Percentiles rank a stretch among this genome's conserved stretches.
Evolutionary conservation across 768 basidiomycete species (phyloP).

Genomic region (Rhizopogon vulgaris): DNA sequence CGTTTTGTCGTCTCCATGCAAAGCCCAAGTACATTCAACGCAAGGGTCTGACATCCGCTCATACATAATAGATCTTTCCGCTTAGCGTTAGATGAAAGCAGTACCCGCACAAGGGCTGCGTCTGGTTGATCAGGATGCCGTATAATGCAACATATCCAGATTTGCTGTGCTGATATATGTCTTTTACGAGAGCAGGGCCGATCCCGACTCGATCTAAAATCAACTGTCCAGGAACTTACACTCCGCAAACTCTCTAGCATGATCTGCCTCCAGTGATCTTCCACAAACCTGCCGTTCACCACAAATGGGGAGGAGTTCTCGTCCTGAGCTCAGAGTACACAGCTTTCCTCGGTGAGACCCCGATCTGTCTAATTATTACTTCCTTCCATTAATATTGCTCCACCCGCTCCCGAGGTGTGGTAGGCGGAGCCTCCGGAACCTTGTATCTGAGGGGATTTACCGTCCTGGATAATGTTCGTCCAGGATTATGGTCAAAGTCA

Average conservation of each 20-base stretch:
- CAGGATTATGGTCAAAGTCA: neutral
- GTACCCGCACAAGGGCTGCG: conserved; percentile 17
- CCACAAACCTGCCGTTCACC: conserved; percentile 3
- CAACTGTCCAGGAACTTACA: conserved; percentile 27
- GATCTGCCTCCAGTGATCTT: conserved; percentile 5
- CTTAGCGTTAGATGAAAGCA: conserved; percentile 30
- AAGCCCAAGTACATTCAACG: neutral
- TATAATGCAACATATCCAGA: conserved; percentile 29
- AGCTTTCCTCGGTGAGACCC: conserved; percentile 16
- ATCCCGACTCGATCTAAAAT: conserved; percentile 31
- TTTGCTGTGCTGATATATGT: conserved; percentile 28
- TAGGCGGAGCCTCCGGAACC: conserved; percentile 12
- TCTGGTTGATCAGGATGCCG: conserved; percentile 26
- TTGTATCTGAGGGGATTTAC: conserved; percentile 14
- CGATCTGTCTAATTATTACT: conserved; percentile 15
- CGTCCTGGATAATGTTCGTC: conserved; percentile 19
- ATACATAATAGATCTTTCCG: conserved; percentile 23
- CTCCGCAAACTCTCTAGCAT: conserved; percentile 16
- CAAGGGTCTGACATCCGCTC: conserved; percentile 19
- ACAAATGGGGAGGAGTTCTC: conserved; percentile 6
- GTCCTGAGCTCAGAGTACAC: conserved; percentile 5
- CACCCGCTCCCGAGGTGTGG: conserved; percentile 8
- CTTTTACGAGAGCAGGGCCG: conserved; percentile 30
- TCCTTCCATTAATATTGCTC: conserved; percentile 1
- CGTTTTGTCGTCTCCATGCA: neutral